Conservation (phyloP, 441 rosid species). For the Raphanus hybrid region DNA sequence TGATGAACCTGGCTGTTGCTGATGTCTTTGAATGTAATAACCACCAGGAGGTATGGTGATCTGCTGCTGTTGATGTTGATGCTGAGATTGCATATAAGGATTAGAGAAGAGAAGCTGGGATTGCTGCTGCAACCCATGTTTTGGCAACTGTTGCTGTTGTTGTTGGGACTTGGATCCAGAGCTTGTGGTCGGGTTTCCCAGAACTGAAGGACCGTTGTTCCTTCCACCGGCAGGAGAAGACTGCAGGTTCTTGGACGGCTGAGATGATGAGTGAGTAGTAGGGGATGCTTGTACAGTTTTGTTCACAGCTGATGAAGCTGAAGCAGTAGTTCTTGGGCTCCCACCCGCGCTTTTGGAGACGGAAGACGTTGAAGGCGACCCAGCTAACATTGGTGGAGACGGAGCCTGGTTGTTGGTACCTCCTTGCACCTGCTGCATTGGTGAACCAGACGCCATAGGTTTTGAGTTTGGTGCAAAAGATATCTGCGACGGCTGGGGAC, state of each 20-base stretch:
- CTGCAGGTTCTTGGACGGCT: constrained; percentile 66
- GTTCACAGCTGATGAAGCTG: constrained; percentile 52
- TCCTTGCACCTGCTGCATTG: constrained; percentile 58
- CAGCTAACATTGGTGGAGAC: constrained; percentile 69
- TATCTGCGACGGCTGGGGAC: constrained; percentile 79
- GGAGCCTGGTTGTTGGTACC: constrained; percentile 58
- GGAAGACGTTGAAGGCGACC: constrained; percentile 84
- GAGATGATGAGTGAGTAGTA: constrained; percentile 57
- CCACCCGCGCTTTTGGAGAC: constrained; percentile 87
- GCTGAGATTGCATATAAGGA: constrained; percentile 69
- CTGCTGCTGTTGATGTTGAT: constrained; percentile 54
- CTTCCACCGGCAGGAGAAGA: constrained; percentile 71
- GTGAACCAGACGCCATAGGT: constrained; percentile 47
- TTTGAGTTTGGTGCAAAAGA: constrained; percentile 82
- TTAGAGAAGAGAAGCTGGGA: constrained; percentile 58
- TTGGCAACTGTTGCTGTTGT: constrained; percentile 59
- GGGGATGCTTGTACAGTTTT: constrained; percentile 49
- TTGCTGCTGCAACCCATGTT: constrained; percentile 59
- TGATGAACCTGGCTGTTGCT: too few species aligned
- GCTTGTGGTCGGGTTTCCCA: constrained; percentile 64
- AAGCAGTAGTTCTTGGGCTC: constrained; percentile 78
- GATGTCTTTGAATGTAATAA: constrained; percentile 60
- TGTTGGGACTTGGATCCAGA: constrained; percentile 66
- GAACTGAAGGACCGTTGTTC: constrained; percentile 57
- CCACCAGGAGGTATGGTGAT: constrained; percentile 53